Base-by-base conservation (phyloP, 73 alveolate genomes). In the Stentor roeselii region DNA sequence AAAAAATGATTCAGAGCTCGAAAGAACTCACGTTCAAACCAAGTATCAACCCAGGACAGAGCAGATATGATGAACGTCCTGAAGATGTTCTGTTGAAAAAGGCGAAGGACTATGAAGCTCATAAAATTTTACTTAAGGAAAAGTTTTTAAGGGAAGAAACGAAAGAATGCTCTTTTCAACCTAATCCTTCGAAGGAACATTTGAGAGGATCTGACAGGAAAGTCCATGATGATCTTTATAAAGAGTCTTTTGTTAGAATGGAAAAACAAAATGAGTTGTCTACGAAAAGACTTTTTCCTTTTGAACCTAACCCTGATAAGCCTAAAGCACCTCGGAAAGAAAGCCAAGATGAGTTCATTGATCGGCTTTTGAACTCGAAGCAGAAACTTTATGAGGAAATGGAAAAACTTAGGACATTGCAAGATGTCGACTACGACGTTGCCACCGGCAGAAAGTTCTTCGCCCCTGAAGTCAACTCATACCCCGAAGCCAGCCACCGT, bases 121-220 rank as follows among this genome's bases (percentile, higher is more conserved):
- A 67, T 34, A 67, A 67, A 34, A 27, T 27, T 27, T 14, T 21
- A 34, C 11, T 67, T 30, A n/a, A 34, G 37, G 80, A 21, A 67
- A 32, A 67, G 34, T 21, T 30, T 67, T 36, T 11, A 30, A 32
- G 34, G 2, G 80, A 67, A 67, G 41, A 67, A 34, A 34, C 34
- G 50, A 67, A 67, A 67, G 80, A 67, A 34, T 67, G 80, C 41
- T 67, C 80, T 21, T 67, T 67, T 32, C 27, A 21, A 40, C 80
- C 80, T 14, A 32, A 21, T 0, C 21, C 34, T 34, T 27, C 21
- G 34, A 32, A 67, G 34, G 34, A 21, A 30, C 74, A 58, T n/a
- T 31, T 58, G 27, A 67, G 34, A 67, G n/a, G 27, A 67, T 11
- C 41, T 27, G 41, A 67, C 41, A 11, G 14, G 1, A 67, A 32